These are phyloP conservation scores for Ceratobasidium sp. DNA, from an alignment of 1,284 basidiomycete genomes.

Conservation along the genomic window DNA sequence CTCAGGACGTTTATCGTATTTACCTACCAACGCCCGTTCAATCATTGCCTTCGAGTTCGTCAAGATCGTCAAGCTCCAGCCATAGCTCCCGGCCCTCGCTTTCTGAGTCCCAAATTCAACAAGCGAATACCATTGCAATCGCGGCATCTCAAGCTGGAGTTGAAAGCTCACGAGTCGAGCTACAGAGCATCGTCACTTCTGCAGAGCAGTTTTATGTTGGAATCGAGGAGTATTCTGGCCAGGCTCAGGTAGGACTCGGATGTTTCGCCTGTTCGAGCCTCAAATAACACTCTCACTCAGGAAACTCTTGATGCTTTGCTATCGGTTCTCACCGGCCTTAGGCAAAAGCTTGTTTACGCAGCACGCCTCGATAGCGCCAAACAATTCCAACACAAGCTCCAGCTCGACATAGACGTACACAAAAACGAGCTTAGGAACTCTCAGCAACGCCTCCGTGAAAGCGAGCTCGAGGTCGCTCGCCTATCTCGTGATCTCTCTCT, in stretches of 20 bases:
- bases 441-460: conserved; percentile 2
- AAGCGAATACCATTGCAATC: conserved; percentile 14
- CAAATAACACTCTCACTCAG: background rate
- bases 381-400: background rate
- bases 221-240: background rate
- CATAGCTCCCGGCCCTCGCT: background rate
- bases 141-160: conserved; percentile 13
- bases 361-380: conserved; percentile 20
- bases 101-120: conserved; percentile 8
- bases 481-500: background rate
- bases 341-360: conserved; percentile 30
- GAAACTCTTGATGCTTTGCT: conserved; percentile 4
- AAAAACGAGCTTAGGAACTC: conserved; percentile 1
- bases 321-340: background rate
- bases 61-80: background rate
- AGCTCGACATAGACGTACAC: conserved; percentile 16
- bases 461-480: conserved; percentile 10
- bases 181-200: conserved; percentile 23
- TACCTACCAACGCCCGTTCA: conserved; percentile 4
- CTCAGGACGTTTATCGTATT: conserved; percentile 14
- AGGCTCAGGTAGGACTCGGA: background rate
- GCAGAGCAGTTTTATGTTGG: conserved; percentile 21
- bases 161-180: background rate
- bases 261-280: background rate
- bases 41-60: background rate